Percentiles rank a stretch among this genome's conserved stretches.
phyloP scores from a whole-genome alignment of 2,329 filamentous ascomycete genomes.

The Aureobasidium sp. region DNA sequence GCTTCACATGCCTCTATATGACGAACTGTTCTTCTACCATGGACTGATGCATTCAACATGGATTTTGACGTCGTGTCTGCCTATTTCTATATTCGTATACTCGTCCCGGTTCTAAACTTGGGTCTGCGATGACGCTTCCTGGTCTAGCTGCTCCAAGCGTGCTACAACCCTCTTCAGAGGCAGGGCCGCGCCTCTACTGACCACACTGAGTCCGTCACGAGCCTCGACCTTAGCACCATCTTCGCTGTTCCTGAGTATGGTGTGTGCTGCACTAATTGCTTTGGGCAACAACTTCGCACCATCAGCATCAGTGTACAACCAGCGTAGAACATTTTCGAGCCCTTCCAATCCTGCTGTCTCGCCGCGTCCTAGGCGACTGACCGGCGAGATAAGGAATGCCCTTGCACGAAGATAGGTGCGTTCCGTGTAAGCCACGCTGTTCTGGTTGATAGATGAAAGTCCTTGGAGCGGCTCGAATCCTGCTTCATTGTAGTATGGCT shows the following conservation, averaged over 20 bases:
- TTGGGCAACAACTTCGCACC: constrained; percentile 34
- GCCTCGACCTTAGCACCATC: constrained; percentile 22
- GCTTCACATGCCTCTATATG: background rate
- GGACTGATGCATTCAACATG: background rate
- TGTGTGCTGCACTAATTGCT: constrained; percentile 35
- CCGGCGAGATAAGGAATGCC: constrained; percentile 34
- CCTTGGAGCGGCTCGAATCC: constrained; percentile 47
- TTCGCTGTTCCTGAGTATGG: constrained; percentile 33
- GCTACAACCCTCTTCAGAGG: constrained; percentile 11
- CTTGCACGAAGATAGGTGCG: constrained; percentile 45
- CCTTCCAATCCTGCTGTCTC: constrained; percentile 26
- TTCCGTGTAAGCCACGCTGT: constrained; percentile 44
- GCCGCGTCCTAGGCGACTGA: background rate
- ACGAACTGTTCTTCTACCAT: background rate
- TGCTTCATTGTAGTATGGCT: constrained; percentile 57
- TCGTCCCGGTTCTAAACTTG: background rate
- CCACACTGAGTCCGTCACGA: constrained; percentile 36
- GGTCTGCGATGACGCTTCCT: background rate
- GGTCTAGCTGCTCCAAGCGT: constrained; percentile 6
- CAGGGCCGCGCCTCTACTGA: constrained; percentile 39
- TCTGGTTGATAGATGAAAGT: constrained; percentile 34
- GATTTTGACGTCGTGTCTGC: background rate
- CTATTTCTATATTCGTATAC: background rate
- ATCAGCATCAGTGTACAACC: constrained; percentile 37
- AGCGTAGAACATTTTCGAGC: constrained; percentile 45